Evolutionary conservation across 2,329 filamentous ascomycete genomes (phyloP).

Genomic region (Sphaerostilbella broomeana): DNA sequence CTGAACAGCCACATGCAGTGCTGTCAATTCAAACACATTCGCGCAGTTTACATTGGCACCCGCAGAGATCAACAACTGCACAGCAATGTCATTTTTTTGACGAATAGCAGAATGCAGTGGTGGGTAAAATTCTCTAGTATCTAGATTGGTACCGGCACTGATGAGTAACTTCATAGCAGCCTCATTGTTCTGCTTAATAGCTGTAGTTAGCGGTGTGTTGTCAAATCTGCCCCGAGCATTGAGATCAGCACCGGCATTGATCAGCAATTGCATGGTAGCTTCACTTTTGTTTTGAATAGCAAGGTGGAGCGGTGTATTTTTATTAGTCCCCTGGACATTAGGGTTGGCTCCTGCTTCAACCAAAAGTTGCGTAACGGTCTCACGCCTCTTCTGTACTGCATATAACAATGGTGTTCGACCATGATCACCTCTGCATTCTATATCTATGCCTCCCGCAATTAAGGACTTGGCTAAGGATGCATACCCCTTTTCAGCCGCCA

Average conservation of each 20-base stretch:
- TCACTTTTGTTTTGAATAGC: not conserved
- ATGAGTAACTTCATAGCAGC: too few species aligned
- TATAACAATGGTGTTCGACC: not conserved
- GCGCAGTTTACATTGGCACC: constrained; percentile 2
- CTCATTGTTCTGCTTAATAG: too few species aligned
- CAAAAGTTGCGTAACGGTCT: not conserved
- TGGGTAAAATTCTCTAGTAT: too few species aligned
- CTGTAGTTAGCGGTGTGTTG: too few species aligned
- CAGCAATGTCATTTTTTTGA: too few species aligned
- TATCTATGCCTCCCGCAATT: not conserved
- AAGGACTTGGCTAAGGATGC: not conserved
- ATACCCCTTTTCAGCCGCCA: not conserved
- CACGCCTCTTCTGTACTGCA: not conserved
- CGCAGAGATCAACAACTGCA: not conserved
- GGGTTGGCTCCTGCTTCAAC: not conserved
- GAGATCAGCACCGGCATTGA: not conserved
- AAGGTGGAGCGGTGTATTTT: not conserved
- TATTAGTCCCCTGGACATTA: not conserved
- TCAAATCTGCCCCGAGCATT: not conserved
- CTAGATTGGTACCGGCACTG: not conserved
- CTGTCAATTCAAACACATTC: not conserved
- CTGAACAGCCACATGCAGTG: not conserved
- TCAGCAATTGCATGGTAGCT: not conserved
- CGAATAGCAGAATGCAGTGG: too few species aligned
- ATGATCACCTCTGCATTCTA: not conserved